Evolutionary conservation across 345 rosid genomes (phyloP), one percentile per base, ranked within the genome.

Genomic region (Euphorbia tirucalli): DNA sequence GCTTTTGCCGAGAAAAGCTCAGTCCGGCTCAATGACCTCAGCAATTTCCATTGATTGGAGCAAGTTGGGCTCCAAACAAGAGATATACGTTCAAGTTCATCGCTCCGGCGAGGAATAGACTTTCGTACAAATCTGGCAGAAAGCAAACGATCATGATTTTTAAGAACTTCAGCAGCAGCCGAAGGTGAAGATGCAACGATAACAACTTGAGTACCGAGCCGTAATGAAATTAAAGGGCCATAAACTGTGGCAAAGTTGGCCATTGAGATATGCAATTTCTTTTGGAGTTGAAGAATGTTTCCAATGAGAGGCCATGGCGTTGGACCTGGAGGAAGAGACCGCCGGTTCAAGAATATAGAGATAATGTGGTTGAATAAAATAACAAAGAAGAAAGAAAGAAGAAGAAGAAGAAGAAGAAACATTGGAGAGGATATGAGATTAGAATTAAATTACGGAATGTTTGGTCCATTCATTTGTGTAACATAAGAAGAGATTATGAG

Each of bases 301-400:
- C 79, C 79, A 0, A 76, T 0, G 52, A 71, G 11, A 9, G 79
- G 74, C 71, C 60, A 76, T 56, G 79, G 74, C 60, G 43, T 70
- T 0, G 74, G 74, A 61, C 66, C 66, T 8, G 66, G 66, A 32
- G 66, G 66, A 61, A 61, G 66, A 32, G 24, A 24, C 11, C 18
- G 44, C 4, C 27, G 27, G 32, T 35, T 61, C 13, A 21, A 61
- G 28, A 35, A 31, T 30, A 7, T 5, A 18, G 9, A 16, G 39
- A 11, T 52, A 35, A 22, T 24, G 13, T 37, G 28, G 2, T 46
- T 61, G 67, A 46, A 61, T 13, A 46, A 11, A 46, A 71, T 30
- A 19, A 65, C 4, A 7, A 39, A 64, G 64, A 24, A 0, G 54
- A 55, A 7, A 2, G 41, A 49, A 10, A 48, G 58, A 46, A 18